Conservation (phyloP, 345 rosid species). For the Excoecaria agallocha region DNA sequence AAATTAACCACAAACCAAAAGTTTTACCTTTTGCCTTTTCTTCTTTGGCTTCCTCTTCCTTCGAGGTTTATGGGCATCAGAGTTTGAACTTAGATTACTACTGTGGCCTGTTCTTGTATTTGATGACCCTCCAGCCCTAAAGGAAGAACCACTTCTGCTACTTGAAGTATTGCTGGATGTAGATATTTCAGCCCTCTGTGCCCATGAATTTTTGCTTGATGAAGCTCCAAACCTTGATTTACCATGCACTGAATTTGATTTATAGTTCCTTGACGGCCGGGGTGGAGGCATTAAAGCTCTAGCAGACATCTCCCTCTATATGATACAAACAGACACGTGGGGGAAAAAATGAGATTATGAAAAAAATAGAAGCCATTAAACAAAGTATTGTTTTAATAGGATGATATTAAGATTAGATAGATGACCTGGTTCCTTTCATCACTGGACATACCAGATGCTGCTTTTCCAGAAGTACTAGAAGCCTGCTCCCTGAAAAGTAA, state of each 20-base stretch:
- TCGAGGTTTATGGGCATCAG: slow-evolving; percentile 89
- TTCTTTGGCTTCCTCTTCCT: slow-evolving; percentile 95
- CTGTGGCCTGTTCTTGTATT: slow-evolving; percentile 64
- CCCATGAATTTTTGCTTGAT: slow-evolving; percentile 48
- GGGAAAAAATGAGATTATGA: background rate
- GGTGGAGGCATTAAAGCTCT: slow-evolving; percentile 97
- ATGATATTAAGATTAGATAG: background rate
- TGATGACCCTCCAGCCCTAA: slow-evolving; percentile 43
- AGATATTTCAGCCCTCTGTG: slow-evolving; percentile 52
- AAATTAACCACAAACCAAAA: background rate
- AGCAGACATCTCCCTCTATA: slow-evolving; percentile 68
- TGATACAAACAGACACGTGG: slow-evolving; percentile 15
- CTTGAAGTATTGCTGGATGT: slow-evolving; percentile 44
- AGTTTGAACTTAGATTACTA: slow-evolving; percentile 88
- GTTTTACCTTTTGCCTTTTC: slow-evolving; percentile 46
- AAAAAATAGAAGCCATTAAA: background rate
- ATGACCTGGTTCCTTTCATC: slow-evolving; percentile 94
- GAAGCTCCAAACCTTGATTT: slow-evolving; percentile 70
- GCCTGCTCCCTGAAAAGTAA: slow-evolving; percentile 74
- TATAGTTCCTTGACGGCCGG: slow-evolving; percentile 50
- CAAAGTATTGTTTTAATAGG: background rate
- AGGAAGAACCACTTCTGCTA: slow-evolving; percentile 56
- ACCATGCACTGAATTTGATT: slow-evolving; percentile 30
- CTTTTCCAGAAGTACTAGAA: slow-evolving; percentile 87
- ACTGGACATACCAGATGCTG: slow-evolving; percentile 94